These are phyloP conservation scores for Hysterangium stoloniferum DNA, from an alignment of 768 basidiomycete species.

Conservation along the genomic window DNA sequence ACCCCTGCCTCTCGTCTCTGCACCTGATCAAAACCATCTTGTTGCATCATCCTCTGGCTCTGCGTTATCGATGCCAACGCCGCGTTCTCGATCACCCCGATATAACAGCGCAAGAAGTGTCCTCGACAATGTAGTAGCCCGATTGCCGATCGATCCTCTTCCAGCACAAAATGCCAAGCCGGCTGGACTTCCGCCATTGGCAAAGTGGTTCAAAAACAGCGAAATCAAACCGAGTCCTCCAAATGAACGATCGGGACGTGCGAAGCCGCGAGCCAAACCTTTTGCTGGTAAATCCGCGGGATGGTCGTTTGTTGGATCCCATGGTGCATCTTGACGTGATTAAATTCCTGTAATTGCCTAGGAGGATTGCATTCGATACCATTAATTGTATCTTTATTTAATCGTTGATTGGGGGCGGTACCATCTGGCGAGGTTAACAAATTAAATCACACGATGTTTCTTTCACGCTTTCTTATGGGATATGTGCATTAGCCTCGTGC, in stretches of 20 bases:
- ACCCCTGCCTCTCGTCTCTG: neutral
- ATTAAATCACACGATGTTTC: too few species aligned
- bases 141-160: neutral
- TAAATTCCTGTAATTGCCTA: too few species aligned
- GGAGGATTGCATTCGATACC: too few species aligned
- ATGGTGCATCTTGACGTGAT: too few species aligned
- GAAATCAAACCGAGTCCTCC: neutral
- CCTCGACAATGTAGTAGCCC: neutral
- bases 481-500: too few species aligned
- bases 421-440: too few species aligned
- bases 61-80: neutral
- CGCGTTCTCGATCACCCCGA: neutral
- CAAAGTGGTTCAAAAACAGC: neutral
- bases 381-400: too few species aligned
- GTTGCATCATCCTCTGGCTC: neutral
- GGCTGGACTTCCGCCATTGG: neutral
- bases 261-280: neutral
- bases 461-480: too few species aligned
- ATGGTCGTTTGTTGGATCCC: neutral
- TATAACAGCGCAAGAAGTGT: neutral
- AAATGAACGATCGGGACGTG: neutral
- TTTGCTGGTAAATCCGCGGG: neutral
- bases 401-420: too few species aligned
- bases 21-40: too few species aligned
- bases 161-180: neutral